Base-by-base conservation (phyloP, 306 rosid species). In the Pyrus communis region DNA sequence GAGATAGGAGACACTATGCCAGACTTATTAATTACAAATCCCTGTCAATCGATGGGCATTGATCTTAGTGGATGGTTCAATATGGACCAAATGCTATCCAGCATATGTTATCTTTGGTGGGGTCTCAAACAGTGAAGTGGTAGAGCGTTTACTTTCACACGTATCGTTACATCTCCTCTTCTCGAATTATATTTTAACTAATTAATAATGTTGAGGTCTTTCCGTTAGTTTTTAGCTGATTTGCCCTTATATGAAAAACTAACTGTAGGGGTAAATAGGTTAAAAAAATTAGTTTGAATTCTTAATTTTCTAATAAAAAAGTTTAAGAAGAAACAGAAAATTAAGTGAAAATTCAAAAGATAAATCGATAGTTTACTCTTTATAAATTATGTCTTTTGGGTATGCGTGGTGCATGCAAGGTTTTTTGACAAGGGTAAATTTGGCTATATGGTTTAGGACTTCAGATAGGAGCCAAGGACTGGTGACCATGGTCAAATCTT, bases 401-500 rank as follows among this genome's bases (percentile, higher is more conserved):
- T 9, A 40, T 9, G 43, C 43, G 0, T 40, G 11, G 43, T 40
- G 11, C 11, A 40, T 40, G 43, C 43, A 9, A 9, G 11, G 43
- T 2, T 40, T 40, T 40, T 9, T 40, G 43, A 40, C 11, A 40
- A 40, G 43, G 43, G 60, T 17, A 21, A 19, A 61, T 19, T 13
- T 64, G 80, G 69, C 0, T 2, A 40, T 8, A 2, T 8, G 43
- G 55, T 49, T 49, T 15, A 15, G 19, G 7, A 17, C 14, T 46
- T 46, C 15, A 46, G 15, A 49, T 18, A 59, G 58, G 54, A 28
- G 67, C 71, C 40, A 38, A 49, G 33, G 79, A 82, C 63, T 69
- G 4, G 43, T 38, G 76, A 79, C 76, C 67, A 4, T 18, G 73
- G 84, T 77, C 79, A 77, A 77, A 71, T 67, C 46, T 84, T 72